Conservation (phyloP, 768 basidiomycete species). For the Pulveroboletus sp. region DNA sequence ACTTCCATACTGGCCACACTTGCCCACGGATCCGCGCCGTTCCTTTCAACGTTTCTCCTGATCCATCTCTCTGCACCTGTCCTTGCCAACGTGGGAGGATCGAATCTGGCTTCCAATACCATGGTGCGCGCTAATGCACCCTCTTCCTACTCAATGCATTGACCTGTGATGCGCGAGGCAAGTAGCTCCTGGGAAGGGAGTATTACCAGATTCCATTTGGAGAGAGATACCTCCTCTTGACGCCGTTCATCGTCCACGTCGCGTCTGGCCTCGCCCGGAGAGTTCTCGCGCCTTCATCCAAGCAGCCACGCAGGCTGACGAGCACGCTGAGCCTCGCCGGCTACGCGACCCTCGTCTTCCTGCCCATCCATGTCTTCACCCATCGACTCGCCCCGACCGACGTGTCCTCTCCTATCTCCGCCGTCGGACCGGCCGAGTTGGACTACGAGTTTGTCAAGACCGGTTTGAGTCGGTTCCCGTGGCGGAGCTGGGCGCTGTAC, state of each 20-base stretch:
- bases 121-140: slow-evolving; percentile 61
- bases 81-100: slow-evolving; percentile 68
- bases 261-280: slow-evolving; percentile 58
- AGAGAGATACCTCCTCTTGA: slow-evolving; percentile 64
- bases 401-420: slow-evolving; percentile 34
- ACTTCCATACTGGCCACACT: slow-evolving; percentile 47
- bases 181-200: slow-evolving; percentile 82
- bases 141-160: too few relatives aligned
- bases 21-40: slow-evolving; percentile 68
- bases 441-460: slow-evolving; percentile 82
- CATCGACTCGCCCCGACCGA: slow-evolving; percentile 58
- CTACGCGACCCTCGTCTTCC: slow-evolving; percentile 53
- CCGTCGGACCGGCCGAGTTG: slow-evolving; percentile 47
- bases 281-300: slow-evolving; percentile 39
- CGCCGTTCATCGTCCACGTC: slow-evolving; percentile 64
- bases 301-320: slow-evolving; percentile 33
- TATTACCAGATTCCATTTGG: slow-evolving; percentile 75
- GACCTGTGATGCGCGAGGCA: too few relatives aligned
- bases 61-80: slow-evolving; percentile 79
- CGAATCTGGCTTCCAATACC: slow-evolving; percentile 60
- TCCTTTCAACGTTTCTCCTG: slow-evolving; percentile 67
- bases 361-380: slow-evolving; percentile 66
- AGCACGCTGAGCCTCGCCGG: slow-evolving; percentile 57
- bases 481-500: slow-evolving; percentile 60
- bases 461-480: slow-evolving; percentile 59